A percentile compares a stretch with the other conserved stretches of the same genome.
phyloP scores from a whole-genome alignment of 768 basidiomycete genomes.

The Daedaleopsis nitida region DNA sequence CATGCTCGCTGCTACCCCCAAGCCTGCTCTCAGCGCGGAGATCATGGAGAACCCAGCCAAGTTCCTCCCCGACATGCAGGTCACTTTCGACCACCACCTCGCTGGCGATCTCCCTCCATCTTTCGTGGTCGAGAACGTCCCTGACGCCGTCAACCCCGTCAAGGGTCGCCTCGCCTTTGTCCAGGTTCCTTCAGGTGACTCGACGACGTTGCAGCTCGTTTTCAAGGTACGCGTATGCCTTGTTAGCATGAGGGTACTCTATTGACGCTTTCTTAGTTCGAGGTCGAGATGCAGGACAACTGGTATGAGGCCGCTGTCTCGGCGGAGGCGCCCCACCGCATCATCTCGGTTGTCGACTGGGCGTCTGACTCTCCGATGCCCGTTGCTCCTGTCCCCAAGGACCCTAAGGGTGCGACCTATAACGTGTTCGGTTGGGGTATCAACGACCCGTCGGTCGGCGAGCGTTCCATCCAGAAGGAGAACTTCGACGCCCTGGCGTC shows the following conservation, averaged over 20 bases:
- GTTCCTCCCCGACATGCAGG: slow-evolving; percentile 52
- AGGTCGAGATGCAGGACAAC: slow-evolving; percentile 92
- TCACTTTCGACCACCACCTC: slow-evolving; percentile 43
- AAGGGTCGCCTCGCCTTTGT: slow-evolving; percentile 80
- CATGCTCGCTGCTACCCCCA: slow-evolving; percentile 74
- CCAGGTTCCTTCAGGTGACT: slow-evolving; percentile 69
- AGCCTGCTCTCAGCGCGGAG: slow-evolving; percentile 45
- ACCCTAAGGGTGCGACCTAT: slow-evolving; percentile 47
- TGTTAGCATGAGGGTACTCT: not conserved
- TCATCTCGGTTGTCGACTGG: slow-evolving; percentile 94
- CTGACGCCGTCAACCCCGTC: slow-evolving; percentile 78
- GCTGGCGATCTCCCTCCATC: slow-evolving; percentile 47
- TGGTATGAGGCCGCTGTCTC: slow-evolving; percentile 94
- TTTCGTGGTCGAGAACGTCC: slow-evolving; percentile 60
- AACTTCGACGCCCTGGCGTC: slow-evolving; percentile 78
- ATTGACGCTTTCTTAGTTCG: slow-evolving; percentile 51
- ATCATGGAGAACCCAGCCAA: slow-evolving; percentile 52
- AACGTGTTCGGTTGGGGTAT: slow-evolving; percentile 78
- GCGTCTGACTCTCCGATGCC: slow-evolving; percentile 72
- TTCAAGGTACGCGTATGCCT: slow-evolving; percentile 64
- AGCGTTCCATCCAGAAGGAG: slow-evolving; percentile 60
- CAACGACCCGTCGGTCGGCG: slow-evolving; percentile 81
- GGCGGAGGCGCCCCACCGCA: slow-evolving; percentile 68
- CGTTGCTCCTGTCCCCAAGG: slow-evolving; percentile 32
- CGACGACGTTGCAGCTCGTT: slow-evolving; percentile 67